A percentile compares a stretch with the other conserved stretches of the same genome.
Evolutionary conservation across 257 asterid species (phyloP).

Genomic region (Solanum peruvianum): DNA sequence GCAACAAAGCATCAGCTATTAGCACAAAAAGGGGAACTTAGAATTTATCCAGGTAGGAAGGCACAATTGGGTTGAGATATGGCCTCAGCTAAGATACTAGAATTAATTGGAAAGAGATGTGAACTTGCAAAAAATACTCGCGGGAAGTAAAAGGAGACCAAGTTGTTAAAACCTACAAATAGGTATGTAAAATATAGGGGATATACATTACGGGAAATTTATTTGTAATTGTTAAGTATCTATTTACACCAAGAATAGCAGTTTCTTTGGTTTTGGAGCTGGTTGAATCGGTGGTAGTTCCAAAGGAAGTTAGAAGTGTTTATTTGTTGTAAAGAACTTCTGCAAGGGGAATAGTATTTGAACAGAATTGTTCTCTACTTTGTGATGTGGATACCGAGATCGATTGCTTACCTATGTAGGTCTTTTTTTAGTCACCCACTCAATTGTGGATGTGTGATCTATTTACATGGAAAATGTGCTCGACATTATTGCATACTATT

Average conservation of each 20-base stretch:
- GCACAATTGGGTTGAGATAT: background rate
- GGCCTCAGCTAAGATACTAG: background rate
- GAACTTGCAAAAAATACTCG: background rate
- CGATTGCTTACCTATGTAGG: background rate
- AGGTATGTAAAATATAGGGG: background rate
- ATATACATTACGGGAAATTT: background rate
- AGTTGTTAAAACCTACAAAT: background rate
- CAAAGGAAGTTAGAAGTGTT: background rate
- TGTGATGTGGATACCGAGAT: background rate
- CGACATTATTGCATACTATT: background rate
- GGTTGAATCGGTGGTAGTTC: background rate
- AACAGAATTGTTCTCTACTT: background rate
- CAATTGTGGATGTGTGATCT: background rate
- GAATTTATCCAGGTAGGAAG: background rate
- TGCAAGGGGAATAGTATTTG: background rate
- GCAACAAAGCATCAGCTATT: background rate
- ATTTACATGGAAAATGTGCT: background rate
- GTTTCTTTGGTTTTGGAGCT: background rate
- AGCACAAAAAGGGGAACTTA: background rate
- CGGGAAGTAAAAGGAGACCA: background rate
- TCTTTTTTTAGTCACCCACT: background rate
- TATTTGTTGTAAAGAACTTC: background rate
- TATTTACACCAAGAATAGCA: background rate
- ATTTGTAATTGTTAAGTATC: background rate
- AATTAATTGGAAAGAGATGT: background rate